Conservation (phyloP, 768 basidiomycete species). For the Hericium rajendrae region DNA sequence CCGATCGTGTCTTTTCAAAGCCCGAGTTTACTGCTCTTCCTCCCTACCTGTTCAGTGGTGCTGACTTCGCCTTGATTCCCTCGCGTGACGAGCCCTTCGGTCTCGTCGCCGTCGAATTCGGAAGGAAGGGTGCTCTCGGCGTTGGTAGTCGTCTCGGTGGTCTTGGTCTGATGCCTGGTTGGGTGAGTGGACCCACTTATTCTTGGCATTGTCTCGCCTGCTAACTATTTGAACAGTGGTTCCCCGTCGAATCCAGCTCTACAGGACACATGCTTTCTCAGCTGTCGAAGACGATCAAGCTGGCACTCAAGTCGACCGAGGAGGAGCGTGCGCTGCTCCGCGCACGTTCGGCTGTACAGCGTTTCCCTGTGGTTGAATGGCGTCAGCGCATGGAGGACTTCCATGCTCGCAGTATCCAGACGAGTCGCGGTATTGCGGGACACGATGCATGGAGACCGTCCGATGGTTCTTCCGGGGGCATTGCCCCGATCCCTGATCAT, state of each 20-base stretch:
- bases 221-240: conserved; percentile 54
- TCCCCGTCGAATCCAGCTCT: conserved; percentile 89
- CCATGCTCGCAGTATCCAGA: conserved; percentile 73
- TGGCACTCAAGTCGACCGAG: conserved; percentile 83
- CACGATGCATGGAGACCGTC: conserved; percentile 69
- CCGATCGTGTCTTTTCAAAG: conserved; percentile 90
- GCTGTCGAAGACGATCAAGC: conserved; percentile 87
- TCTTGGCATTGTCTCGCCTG: not conserved
- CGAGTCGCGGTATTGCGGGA: conserved; percentile 61
- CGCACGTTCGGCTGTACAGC: conserved; percentile 88
- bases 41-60: conserved; percentile 88
- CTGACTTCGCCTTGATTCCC: conserved; percentile 91
- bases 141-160: conserved; percentile 92
- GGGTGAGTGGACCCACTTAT: conserved; percentile 46
- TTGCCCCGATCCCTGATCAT: conserved; percentile 44
- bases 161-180: conserved; percentile 94
- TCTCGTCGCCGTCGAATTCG: conserved; percentile 92
- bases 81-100: conserved; percentile 96
- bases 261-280: conserved; percentile 94
- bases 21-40: conserved; percentile 93
- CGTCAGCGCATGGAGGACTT: conserved; percentile 93
- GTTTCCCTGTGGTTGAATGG: conserved; percentile 98
- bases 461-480: conserved; percentile 45
- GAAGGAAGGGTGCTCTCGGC: conserved; percentile 91
- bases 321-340: conserved; percentile 89